phyloP scores from a whole-genome alignment of 352 stramenopile species.

The Halophytophthora polymorphica region DNA sequence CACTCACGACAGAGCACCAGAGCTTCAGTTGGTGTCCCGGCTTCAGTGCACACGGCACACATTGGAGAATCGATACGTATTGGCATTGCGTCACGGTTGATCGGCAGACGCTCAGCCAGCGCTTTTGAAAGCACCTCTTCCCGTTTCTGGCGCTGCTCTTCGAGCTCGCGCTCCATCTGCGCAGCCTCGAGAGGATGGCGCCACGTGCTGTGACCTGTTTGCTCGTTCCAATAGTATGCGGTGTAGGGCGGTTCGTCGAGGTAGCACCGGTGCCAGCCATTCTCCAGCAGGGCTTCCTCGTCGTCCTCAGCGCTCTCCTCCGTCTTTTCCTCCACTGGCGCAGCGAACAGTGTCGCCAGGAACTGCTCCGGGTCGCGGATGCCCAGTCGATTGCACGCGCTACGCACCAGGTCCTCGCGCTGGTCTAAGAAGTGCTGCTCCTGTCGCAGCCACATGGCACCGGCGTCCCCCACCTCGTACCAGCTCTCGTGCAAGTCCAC shows the following conservation, averaged over 20 bases:
- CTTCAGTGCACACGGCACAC: conserved; percentile 19
- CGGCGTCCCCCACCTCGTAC: conserved; percentile 36
- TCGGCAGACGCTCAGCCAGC: conserved; percentile 36
- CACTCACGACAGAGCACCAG: conserved; percentile 42
- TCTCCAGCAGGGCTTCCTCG: conserved; percentile 28
- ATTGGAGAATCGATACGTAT: neutral
- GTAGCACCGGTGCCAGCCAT: conserved; percentile 52
- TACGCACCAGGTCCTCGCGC: conserved; percentile 47
- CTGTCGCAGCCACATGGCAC: conserved; percentile 40
- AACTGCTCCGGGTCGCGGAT: conserved; percentile 30
- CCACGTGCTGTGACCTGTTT: conserved; percentile 55
- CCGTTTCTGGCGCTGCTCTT: conserved; percentile 26
- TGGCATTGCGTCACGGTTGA: conserved; percentile 32
- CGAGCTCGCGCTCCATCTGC: conserved; percentile 31
- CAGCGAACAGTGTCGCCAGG: conserved; percentile 36
- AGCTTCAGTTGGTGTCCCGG: conserved; percentile 7
- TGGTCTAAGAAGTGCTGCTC: conserved; percentile 49
- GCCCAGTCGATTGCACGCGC: conserved; percentile 33
- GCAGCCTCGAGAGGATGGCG: conserved; percentile 48
- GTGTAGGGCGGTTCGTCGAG: conserved; percentile 58
- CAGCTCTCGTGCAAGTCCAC: conserved; percentile 50
- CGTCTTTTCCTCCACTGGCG: conserved; percentile 28
- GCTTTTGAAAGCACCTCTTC: conserved; percentile 34
- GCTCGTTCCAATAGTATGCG: conserved; percentile 63
- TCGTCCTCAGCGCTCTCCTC: conserved; percentile 12